Evolutionary conservation across 169 alveolate species (phyloP).

Genomic region (Plasmodium knowlesi): DNA sequence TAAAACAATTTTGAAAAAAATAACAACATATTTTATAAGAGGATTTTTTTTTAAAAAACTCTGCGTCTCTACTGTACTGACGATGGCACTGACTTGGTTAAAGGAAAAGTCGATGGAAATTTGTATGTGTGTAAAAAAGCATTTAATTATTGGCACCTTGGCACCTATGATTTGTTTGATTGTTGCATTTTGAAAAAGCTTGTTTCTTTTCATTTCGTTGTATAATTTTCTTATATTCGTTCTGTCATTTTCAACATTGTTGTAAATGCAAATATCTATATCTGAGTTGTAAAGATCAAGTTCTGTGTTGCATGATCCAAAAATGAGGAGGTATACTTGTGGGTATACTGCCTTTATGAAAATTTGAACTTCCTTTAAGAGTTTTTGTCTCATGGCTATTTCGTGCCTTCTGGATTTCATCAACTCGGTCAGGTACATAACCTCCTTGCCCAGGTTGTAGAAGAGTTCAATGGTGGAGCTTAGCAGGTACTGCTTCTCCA

Average conservation of each 20-base stretch:
- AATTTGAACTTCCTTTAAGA: neutral
- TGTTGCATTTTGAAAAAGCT: neutral
- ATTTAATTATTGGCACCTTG: slow-evolving; percentile 38
- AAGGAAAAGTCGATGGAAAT: slow-evolving; percentile 25
- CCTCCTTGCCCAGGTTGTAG: slow-evolving; percentile 37
- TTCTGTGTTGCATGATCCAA: slow-evolving; percentile 56
- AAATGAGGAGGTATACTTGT: neutral
- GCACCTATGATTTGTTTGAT: neutral
- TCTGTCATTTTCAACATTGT: neutral
- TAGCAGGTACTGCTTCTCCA: neutral
- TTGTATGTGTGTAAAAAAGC: neutral
- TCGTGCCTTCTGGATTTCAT: slow-evolving; percentile 41
- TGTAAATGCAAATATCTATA: slow-evolving; percentile 49
- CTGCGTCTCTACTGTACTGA: slow-evolving; percentile 32
- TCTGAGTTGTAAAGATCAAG: slow-evolving; percentile 48
- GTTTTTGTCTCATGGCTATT: slow-evolving; percentile 26
- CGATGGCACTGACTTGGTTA: slow-evolving; percentile 26
- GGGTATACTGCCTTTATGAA: neutral
- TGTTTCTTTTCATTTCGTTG: neutral
- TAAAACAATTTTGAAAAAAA: slow-evolving; percentile 29
- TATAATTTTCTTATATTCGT: slow-evolving; percentile 1
- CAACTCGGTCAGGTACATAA: neutral
- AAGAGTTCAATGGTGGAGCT: slow-evolving; percentile 28
- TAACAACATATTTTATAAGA: slow-evolving; percentile 9
- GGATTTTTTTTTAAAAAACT: neutral